Evolutionary conservation across 768 basidiomycete species (phyloP).

Genomic region (Phylloporus sp.): DNA sequence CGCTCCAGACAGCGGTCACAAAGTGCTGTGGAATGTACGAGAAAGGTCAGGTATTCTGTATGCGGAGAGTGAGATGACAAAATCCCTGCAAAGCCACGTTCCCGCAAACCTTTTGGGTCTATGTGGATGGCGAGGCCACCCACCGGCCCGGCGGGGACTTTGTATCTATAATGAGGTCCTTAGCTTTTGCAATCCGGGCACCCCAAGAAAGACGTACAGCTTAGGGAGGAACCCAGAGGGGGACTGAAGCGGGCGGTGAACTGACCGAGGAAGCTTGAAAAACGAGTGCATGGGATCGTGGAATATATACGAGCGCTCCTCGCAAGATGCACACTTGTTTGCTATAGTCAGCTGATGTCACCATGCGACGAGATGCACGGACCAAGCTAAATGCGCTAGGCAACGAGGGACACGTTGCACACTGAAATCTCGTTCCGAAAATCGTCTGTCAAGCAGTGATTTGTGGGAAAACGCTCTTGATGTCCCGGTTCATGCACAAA

Average conservation of each 20-base stretch:
- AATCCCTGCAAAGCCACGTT: background rate
- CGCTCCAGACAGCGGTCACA: constrained; percentile 84
- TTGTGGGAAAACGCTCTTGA: background rate
- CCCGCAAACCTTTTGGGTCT: constrained; percentile 54
- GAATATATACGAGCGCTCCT: constrained; percentile 65
- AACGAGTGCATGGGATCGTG: constrained; percentile 87
- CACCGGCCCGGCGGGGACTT: constrained; percentile 53
- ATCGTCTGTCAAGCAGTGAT: constrained; percentile 47
- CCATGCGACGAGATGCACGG: constrained; percentile 1
- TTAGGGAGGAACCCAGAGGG: constrained; percentile 60
- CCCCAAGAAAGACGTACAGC: constrained; percentile 45
- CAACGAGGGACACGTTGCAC: constrained; percentile 79
- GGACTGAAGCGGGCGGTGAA: constrained; percentile 56
- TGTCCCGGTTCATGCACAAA: constrained; percentile 27
- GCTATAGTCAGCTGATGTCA: background rate
- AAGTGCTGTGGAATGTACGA: constrained; percentile 62
- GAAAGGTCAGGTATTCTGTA: constrained; percentile 55
- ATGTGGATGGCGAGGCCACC: constrained; percentile 33
- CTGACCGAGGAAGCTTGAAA: constrained; percentile 79
- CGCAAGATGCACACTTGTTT: constrained; percentile 73
- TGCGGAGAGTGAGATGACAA: background rate
- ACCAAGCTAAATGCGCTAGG: constrained; percentile 74
- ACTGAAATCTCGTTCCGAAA: constrained; percentile 79
- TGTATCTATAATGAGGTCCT: constrained; percentile 47
- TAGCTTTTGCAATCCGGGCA: background rate